Evolutionary conservation across 352 stramenopile genomes (phyloP).

Genomic region (Globisporangium canariense): DNA sequence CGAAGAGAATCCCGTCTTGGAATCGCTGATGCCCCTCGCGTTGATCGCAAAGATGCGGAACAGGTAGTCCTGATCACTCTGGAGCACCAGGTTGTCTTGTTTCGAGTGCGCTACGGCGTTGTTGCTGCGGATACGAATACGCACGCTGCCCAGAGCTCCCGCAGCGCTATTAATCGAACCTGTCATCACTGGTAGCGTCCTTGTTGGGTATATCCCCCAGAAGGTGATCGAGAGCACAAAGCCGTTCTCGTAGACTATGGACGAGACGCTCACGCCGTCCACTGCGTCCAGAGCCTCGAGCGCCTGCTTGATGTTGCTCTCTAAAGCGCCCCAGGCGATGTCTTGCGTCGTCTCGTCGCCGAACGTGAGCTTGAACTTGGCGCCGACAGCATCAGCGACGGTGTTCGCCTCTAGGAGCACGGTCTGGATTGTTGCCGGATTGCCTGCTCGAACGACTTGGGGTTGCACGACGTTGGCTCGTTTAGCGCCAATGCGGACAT

Average conservation of each 20-base stretch:
- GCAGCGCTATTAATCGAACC: slow-evolving; percentile 23
- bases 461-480: slow-evolving; percentile 32
- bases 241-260: slow-evolving; percentile 37
- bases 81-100: slow-evolving; percentile 48
- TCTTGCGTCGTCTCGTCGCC: slow-evolving; percentile 30
- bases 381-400: slow-evolving; percentile 21
- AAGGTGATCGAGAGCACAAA: slow-evolving; percentile 86
- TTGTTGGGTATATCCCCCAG: slow-evolving; percentile 71
- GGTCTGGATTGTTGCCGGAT: slow-evolving; percentile 48
- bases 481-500: slow-evolving; percentile 43
- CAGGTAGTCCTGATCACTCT: slow-evolving; percentile 43
- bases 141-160: slow-evolving; percentile 23
- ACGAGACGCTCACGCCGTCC: slow-evolving; percentile 49
- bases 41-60: slow-evolving; percentile 70
- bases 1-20: slow-evolving; percentile 26
- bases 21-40: slow-evolving; percentile 47
- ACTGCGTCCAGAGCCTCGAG: slow-evolving; percentile 48
- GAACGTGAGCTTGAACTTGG: slow-evolving; percentile 55
- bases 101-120: slow-evolving; percentile 47
- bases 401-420: slow-evolving; percentile 44
- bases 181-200: slow-evolving; percentile 43
- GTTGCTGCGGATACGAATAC: slow-evolving; percentile 44
- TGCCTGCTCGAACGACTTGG: slow-evolving; percentile 48
- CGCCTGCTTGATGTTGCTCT: slow-evolving; percentile 28
- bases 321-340: slow-evolving; percentile 40